Conservation (phyloP, 768 basidiomycete genomes). For the Panaeolus cyanescens region DNA sequence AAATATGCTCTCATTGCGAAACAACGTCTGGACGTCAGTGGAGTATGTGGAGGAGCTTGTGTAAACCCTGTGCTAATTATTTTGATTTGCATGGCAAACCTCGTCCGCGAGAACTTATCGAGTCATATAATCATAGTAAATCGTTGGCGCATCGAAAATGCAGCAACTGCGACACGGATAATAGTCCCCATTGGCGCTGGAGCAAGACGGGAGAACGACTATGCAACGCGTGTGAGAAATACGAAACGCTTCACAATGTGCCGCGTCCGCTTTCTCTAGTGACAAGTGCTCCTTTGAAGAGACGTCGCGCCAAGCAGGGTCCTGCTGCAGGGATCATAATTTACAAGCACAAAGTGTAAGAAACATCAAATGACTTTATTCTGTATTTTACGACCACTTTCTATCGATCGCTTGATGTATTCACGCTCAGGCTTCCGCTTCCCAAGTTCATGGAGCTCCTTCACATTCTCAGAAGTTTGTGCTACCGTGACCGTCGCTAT, state of each 20-base stretch:
- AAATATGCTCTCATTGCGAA: conserved; percentile 47
- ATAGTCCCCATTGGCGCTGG: conserved; percentile 51
- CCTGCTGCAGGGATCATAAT: no score
- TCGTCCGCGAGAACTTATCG: conserved; percentile 51
- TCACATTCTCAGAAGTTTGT: neutral
- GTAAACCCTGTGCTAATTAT: conserved; percentile 51
- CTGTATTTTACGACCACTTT: neutral
- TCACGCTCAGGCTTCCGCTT: neutral
- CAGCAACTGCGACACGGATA: conserved; percentile 49
- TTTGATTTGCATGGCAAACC: conserved; percentile 47
- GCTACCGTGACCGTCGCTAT: no score
- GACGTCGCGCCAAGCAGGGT: conserved; percentile 32
- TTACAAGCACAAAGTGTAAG: no score
- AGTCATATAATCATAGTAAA: conserved; percentile 46
- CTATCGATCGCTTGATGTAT: neutral
- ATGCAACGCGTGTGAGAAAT: conserved; percentile 55
- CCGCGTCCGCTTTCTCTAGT: conserved; percentile 46
- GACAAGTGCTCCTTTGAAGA: conserved; percentile 49
- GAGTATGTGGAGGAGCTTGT: conserved; percentile 46
- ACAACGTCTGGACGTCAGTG: conserved; percentile 49
- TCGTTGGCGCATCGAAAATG: conserved; percentile 44
- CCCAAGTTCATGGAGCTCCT: neutral
- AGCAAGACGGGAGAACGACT: conserved; percentile 51
- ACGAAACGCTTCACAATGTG: conserved; percentile 45
- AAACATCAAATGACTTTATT: neutral